Evolutionary conservation across 2,329 filamentous ascomycete genomes (phyloP).

Genomic region (Clonostachys rhizophaga): DNA sequence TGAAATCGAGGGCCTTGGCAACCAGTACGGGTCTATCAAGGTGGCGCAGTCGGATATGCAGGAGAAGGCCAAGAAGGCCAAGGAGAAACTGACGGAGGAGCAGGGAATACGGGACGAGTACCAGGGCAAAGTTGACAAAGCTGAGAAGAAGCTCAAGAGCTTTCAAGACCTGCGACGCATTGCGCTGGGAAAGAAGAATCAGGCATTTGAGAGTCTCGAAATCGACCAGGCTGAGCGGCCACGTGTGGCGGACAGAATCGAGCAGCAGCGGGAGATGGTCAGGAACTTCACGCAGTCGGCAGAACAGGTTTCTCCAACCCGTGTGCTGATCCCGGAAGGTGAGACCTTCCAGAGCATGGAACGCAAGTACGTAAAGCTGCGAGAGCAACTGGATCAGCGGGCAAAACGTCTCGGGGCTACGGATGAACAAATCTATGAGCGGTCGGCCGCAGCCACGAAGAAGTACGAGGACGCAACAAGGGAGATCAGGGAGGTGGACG

Average conservation of each 20-base stretch:
- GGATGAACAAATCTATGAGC: slow-evolving; percentile 58
- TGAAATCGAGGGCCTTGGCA: slow-evolving; percentile 42
- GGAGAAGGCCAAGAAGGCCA: slow-evolving; percentile 31
- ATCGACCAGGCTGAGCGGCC: slow-evolving; percentile 38
- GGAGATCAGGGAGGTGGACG: slow-evolving; percentile 30
- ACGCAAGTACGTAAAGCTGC: slow-evolving; percentile 48
- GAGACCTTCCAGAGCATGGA: slow-evolving; percentile 57
- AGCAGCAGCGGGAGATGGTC: slow-evolving; percentile 41
- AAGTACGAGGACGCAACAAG: slow-evolving; percentile 36
- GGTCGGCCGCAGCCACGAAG: slow-evolving; percentile 30
- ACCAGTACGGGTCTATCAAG: slow-evolving; percentile 47
- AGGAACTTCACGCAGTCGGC: slow-evolving; percentile 52
- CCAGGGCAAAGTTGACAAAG: slow-evolving; percentile 47
- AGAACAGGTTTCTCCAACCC: slow-evolving; percentile 39
- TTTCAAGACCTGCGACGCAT: slow-evolving; percentile 43
- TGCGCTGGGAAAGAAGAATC: slow-evolving; percentile 58
- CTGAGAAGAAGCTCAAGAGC: slow-evolving; percentile 44
- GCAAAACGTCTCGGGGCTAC: slow-evolving; percentile 55
- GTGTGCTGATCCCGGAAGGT: slow-evolving; percentile 59
- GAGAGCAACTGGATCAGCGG: slow-evolving; percentile 52
- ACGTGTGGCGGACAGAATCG: slow-evolving; percentile 38
- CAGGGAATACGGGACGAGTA: slow-evolving; percentile 30
- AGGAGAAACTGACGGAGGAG: slow-evolving; percentile 22
- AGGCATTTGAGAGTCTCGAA: slow-evolving; percentile 45
- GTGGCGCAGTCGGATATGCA: slow-evolving; percentile 45